These are phyloP conservation scores for Chromera velia DNA, from an alignment of 73 alveolate species.

Conservation along the genomic window DNA sequence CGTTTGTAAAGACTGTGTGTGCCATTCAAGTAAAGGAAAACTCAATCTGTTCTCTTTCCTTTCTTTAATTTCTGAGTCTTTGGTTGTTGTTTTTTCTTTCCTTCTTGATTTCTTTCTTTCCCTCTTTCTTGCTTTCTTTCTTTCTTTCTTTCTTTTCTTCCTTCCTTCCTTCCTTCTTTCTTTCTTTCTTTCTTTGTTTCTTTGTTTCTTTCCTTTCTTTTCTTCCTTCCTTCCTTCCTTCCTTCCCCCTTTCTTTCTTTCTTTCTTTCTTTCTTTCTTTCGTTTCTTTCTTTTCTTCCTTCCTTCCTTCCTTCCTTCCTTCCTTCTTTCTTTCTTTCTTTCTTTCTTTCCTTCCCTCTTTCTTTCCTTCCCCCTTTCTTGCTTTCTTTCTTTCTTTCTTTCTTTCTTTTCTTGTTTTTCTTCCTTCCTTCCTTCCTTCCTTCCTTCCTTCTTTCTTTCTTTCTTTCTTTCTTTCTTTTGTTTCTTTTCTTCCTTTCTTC, in stretches of 20 bases:
- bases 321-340: background rate
- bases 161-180: background rate
- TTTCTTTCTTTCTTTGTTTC: background rate
- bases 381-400: too few relatives aligned
- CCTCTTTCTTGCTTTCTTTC: too few relatives aligned
- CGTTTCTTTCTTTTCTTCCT: background rate
- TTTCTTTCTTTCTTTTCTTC: background rate
- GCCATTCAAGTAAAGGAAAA: too few relatives aligned
- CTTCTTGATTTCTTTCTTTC: too few relatives aligned
- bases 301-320: background rate
- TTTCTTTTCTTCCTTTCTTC: background rate
- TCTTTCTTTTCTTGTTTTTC: too few relatives aligned
- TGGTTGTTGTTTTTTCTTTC: too few relatives aligned
- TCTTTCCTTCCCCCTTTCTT: too few relatives aligned
- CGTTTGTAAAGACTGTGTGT: too few relatives aligned
- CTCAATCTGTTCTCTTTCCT: background rate
- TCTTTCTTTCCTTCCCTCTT: background rate
- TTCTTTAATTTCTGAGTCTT: slow-evolving; percentile 1
- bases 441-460: background rate
- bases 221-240: background rate
- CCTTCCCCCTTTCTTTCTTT: background rate
- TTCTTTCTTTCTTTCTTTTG: background rate
- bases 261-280: background rate
- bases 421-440: background rate
- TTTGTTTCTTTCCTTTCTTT: background rate